Evolutionary conservation across 129 eudicot species (phyloP).

Genomic region (Flaveria robusta): DNA sequence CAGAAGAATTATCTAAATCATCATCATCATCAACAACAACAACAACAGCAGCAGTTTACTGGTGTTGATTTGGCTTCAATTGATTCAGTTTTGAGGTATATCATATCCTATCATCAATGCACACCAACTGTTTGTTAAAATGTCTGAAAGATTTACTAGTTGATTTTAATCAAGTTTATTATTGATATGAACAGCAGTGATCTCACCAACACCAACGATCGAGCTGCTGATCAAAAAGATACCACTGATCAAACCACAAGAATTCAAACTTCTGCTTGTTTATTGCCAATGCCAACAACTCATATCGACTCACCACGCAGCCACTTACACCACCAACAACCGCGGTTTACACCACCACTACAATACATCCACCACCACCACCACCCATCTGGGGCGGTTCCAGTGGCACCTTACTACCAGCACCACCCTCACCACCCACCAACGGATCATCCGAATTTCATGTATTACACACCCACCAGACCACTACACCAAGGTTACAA

Average conservation of each 20-base stretch:
- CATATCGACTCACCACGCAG: slow-evolving; percentile 60
- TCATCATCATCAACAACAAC: slow-evolving; percentile 25
- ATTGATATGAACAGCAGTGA: slow-evolving; percentile 48
- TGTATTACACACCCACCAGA: slow-evolving; percentile 59
- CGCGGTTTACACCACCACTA: slow-evolving; percentile 41
- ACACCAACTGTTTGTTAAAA: too few species aligned
- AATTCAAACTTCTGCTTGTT: slow-evolving; percentile 50
- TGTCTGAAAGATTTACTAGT: neutral
- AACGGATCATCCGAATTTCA: slow-evolving; percentile 53
- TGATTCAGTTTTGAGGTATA: slow-evolving; percentile 18
- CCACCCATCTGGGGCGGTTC: slow-evolving; percentile 47
- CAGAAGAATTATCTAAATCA: too few species aligned
- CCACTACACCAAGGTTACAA: slow-evolving; percentile 62
- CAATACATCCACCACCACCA: slow-evolving; percentile 58
- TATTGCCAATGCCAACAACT: slow-evolving; percentile 51
- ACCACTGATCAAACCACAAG: slow-evolving; percentile 30
- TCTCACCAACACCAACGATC: too few species aligned
- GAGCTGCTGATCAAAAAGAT: slow-evolving; percentile 41
- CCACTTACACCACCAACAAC: slow-evolving; percentile 65
- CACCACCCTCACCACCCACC: slow-evolving; percentile 43
- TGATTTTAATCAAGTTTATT: neutral
- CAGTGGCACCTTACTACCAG: slow-evolving; percentile 52
- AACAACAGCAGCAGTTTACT: slow-evolving; percentile 34
- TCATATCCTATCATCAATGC: slow-evolving; percentile 31
- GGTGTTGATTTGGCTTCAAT: slow-evolving; percentile 61